Conservation (phyloP, 164 flowering plant species). For the Aristolochia fimbriata region DNA sequence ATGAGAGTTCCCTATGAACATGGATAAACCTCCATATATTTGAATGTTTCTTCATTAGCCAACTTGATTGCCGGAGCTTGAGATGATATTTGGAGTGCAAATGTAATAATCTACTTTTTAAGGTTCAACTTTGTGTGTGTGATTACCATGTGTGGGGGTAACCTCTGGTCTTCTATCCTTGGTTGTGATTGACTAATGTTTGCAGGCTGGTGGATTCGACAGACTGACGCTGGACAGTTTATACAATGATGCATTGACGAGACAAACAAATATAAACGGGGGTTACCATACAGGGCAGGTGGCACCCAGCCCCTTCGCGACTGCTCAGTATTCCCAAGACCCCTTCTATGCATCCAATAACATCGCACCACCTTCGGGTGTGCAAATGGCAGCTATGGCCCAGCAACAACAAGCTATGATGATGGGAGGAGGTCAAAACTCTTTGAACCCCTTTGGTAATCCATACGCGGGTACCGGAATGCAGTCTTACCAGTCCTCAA, state of each 20-base stretch:
- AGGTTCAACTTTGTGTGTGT: too few species aligned
- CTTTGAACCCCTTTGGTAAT: conserved; percentile 21
- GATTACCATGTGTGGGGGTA: too few species aligned
- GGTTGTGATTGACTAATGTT: neutral
- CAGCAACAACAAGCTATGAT: conserved; percentile 17
- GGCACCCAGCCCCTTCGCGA: conserved; percentile 25
- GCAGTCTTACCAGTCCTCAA: conserved; percentile 9
- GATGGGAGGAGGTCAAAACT: conserved; percentile 4
- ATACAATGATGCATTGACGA: conserved; percentile 23
- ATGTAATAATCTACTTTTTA: too few species aligned
- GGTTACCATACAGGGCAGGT: conserved; percentile 13
- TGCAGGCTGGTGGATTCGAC: conserved; percentile 34
- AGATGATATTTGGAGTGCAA: too few species aligned
- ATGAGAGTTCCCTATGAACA: too few species aligned
- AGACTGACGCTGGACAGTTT: conserved; percentile 31
- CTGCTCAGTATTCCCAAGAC: conserved; percentile 13
- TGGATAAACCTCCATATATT: too few species aligned
- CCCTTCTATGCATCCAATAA: conserved; percentile 15
- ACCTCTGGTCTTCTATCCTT: neutral
- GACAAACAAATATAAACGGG: conserved; percentile 14
- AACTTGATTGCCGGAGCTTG: too few species aligned
- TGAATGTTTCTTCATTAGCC: too few species aligned
- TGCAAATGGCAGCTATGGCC: conserved; percentile 19
- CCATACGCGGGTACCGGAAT: conserved; percentile 11
- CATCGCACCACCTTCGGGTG: conserved; percentile 15